Evolutionary conservation across 306 rosid genomes (phyloP).

Genomic region (Boehmeria nivea): DNA sequence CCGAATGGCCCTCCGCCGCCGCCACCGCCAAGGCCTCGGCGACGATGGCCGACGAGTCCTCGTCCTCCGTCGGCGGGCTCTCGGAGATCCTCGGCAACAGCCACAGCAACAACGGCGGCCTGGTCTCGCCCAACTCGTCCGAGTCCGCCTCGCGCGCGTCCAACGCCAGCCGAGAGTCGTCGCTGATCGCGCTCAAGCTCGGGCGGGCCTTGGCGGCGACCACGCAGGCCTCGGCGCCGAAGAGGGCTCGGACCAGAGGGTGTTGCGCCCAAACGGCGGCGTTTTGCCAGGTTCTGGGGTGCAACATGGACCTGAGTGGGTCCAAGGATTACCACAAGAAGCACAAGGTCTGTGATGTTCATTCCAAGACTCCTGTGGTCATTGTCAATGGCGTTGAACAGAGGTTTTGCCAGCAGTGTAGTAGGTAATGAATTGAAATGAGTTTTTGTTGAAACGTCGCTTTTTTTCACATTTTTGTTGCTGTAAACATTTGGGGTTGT

Average conservation of each 20-base stretch:
- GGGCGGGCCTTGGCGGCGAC: constrained; percentile 19
- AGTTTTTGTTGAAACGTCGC: no score
- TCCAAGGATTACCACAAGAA: constrained; percentile 78
- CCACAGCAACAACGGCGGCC: constrained; percentile 35
- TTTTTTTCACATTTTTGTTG: no score
- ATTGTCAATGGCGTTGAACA: constrained; percentile 75
- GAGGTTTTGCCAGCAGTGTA: constrained; percentile 87
- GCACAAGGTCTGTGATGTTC: constrained; percentile 80
- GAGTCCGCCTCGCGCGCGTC: constrained; percentile 41
- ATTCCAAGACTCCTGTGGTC: constrained; percentile 72
- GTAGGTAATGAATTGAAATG: no score
- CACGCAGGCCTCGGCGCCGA: constrained; percentile 9
- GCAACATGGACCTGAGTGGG: constrained; percentile 65
- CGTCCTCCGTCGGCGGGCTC: no score
- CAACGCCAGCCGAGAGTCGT: constrained; percentile 36
- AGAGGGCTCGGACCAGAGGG: constrained; percentile 44
- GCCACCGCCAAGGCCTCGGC: no score
- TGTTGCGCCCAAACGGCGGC: constrained; percentile 40
- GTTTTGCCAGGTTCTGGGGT: constrained; percentile 73
- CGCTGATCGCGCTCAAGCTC: constrained; percentile 57
- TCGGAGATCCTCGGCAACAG: constrained; percentile 39
- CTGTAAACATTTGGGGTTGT: no score
- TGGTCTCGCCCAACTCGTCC: constrained; percentile 47
- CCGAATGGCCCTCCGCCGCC: no score
- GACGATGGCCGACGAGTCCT: no score